Conservation (phyloP, 176 grass and related monocot species). For the Cocos nucifera region DNA sequence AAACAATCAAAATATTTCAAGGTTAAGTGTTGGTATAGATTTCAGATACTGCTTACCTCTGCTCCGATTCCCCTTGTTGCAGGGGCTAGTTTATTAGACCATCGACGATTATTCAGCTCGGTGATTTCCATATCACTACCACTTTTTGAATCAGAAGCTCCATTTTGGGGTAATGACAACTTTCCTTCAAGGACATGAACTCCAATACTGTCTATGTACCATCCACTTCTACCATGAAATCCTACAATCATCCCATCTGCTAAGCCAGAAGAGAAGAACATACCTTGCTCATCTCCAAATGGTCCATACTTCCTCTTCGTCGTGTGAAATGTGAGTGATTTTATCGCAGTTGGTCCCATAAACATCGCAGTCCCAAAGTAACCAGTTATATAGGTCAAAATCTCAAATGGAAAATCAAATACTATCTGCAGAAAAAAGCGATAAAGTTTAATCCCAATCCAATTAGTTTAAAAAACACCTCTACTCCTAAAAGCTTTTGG, state of each 20-base stretch:
- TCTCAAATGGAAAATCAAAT: constrained; percentile 79
- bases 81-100: constrained; percentile 35
- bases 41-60: constrained; percentile 29
- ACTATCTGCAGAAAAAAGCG: constrained; percentile 30
- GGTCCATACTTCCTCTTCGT: constrained; percentile 73
- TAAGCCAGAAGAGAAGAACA: constrained; percentile 80
- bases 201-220: constrained; percentile 72
- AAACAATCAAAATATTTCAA: neutral
- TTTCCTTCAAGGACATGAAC: constrained; percentile 89
- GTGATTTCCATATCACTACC: constrained; percentile 1
- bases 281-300: constrained; percentile 66
- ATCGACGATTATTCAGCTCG: constrained; percentile 12
- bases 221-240: constrained; percentile 65
- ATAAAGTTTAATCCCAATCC: neutral
- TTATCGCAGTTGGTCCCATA: constrained; percentile 73
- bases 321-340: constrained; percentile 77
- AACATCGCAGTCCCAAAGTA: constrained; percentile 64
- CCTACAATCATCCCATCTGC: constrained; percentile 61
- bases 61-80: constrained; percentile 37
- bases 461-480: neutral
- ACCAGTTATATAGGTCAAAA: constrained; percentile 78
- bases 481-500: neutral
- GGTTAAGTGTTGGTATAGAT: too few species aligned
- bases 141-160: neutral
- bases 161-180: constrained; percentile 32